Evolutionary conservation across 768 basidiomycete genomes (phyloP), one percentile per base, ranked within the genome.

Genomic region (Kwoniella bestiolae): DNA sequence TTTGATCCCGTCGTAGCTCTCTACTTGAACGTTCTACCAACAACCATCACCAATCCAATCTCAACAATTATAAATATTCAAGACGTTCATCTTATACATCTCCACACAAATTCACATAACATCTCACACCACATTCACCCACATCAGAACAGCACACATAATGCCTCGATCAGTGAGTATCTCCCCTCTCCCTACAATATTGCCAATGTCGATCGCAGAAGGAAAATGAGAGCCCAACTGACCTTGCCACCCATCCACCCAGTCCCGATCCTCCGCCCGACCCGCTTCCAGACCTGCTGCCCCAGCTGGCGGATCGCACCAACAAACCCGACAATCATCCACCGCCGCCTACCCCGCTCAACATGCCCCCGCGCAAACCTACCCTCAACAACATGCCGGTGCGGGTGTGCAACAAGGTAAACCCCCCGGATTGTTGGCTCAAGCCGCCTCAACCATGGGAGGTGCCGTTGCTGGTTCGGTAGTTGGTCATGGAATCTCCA

Each of bases 401-500:
- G 53, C 63, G 14, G 63, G 57, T 38, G 62, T 58, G 23, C 56
- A 57, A 41, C 73, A 69, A 44, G 73, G 71, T 50, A 67, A 71
- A 28, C 78, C 68, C 55, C 80, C 80, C 6, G 80, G 80, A 58
- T 60, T 81, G 50, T 73, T 81, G 52, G 80, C 80, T 47, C 69
- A 72, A 29, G 75, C 75, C 3, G 80, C 80, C 28, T 74, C 72
- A 14, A 81, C 80, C n/a, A 79, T 79, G 71, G 78, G 77, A 53
- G 78, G 80, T 66, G 80, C 75, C 11, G 68, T 75, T 11, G 78
- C 78, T 16, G 80, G 80, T 57, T 77, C 75, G 14, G 80, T 81
- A 35, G 75, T 81, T n/a, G 80, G 80, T 12, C 80, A 81, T 61
- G 80, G 80, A 28, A 81, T 81, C 65, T 58, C 51, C 26, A 78